Conservation (phyloP, 2,329 filamentous ascomycete species). For the Trichoderma brevicompactum region DNA sequence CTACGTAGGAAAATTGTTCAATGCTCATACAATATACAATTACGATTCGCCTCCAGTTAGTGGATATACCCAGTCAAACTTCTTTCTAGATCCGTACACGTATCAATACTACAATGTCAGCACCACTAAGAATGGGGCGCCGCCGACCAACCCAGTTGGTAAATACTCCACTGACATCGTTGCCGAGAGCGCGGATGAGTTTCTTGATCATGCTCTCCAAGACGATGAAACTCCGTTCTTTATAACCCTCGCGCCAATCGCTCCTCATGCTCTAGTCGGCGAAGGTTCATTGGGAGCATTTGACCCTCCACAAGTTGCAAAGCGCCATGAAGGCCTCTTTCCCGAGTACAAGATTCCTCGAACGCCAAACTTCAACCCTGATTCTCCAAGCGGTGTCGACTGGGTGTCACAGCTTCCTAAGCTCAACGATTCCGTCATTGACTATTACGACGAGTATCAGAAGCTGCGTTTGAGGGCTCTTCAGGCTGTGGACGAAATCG, state of each 20-base stretch:
- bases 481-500: conserved; percentile 60
- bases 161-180: conserved; percentile 60
- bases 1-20: conserved; percentile 75
- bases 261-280: conserved; percentile 62
- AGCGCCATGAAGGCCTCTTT: conserved; percentile 67
- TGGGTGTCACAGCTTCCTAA: conserved; percentile 51
- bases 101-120: conserved; percentile 55
- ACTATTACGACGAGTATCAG: conserved; percentile 57
- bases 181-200: conserved; percentile 59
- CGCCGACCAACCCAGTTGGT: conserved; percentile 39
- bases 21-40: conserved; percentile 63
- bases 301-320: conserved; percentile 59
- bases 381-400: conserved; percentile 48
- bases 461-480: conserved; percentile 55
- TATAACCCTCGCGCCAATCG: conserved; percentile 66
- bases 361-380: conserved; percentile 68
- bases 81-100: conserved; percentile 44
- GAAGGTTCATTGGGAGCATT: conserved; percentile 36
- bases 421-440: conserved; percentile 48
- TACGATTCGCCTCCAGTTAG: conserved; percentile 61
- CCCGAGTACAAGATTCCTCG: conserved; percentile 62
- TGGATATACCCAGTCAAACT: conserved; percentile 60
- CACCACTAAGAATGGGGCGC: conserved; percentile 38
- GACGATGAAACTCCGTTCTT: conserved; percentile 65
- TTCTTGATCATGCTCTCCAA: conserved; percentile 63